Evolutionary conservation across 2,329 filamentous ascomycete species (phyloP), one percentile per base, ranked within the genome.

Genomic region (Phaeosphaeria sp.): DNA sequence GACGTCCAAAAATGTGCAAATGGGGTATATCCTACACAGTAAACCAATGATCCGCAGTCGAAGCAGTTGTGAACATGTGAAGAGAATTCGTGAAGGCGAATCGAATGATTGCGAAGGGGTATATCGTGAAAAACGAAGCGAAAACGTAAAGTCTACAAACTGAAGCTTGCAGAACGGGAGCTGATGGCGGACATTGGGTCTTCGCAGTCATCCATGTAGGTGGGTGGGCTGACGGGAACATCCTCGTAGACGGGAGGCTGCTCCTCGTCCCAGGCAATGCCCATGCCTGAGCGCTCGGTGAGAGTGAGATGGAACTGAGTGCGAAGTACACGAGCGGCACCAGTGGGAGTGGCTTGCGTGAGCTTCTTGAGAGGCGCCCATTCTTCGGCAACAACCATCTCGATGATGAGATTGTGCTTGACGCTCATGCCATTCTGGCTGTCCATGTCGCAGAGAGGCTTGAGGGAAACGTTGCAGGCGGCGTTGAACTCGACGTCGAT

Each of bases 241-340:
- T 98, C 92, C 77, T 95, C 90, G 79, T 99, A 99, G 66, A 96
- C 87, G 0, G 94, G 94, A 13, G 94, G 94, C 72, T 91, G 89
- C 81, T 99, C 94, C 78, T 97, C 94, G 68, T 98, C 94, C 94
- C 95, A 99, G 67, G 90, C 92, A 69, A 99, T 93, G 50, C 94
- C 93, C 74, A 97, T 85, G 18, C 94, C 94, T 20, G 87, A 86
- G 58, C 91, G 87, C 79, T 96, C 90, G 3, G 93, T 97, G 54
- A 98, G 84, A 56, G 88, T 82, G 52, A 95, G 84, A 68, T 86
- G 87, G 81, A 97, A 98, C 75, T 96, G 92, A 85, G 97, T 97
- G 64, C 94, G 87, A 59, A 99, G 83, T 52, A 98, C 94, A 63
- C 94, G 87, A 0, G 94, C 95, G 2, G 93, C 90, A 59, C 94